Evolutionary conservation across 805 yeast genomes (phyloP), one percentile per base, ranked within the genome.

Genomic region (Suhomyces vadensis): DNA sequence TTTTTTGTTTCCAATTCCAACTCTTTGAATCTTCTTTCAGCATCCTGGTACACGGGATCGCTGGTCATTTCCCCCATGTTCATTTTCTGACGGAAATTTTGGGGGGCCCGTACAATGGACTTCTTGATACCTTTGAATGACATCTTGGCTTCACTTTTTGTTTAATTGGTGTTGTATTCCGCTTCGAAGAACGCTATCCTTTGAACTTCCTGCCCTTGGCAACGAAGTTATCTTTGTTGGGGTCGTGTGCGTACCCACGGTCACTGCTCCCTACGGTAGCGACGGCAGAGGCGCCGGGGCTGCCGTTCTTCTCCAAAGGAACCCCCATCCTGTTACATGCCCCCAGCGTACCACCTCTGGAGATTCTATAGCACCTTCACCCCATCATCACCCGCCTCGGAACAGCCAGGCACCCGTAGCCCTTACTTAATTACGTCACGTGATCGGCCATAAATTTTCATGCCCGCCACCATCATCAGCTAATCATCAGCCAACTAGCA

Each of bases 21-120:
- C 61, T 92, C 97, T 62, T 86, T 87, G 74, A 94, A 94, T 59
- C 99, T 79, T 65, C 97, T 81, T 67, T 94, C 99, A 5, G 99
- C 98, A 69, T 94, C 99, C 22, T 77, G 78, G 65, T 90, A 94
- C 10, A 94, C 97, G 0, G 96, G 81, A 60, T 94, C 99, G 38
- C 52, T 53, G 35, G 77, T 72, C 39, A 71, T 56, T 25, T 72
- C 76, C 7, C 76, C 96, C 88, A 89, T 90, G 67, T 94, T 85
- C 70, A 94, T 67, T 77, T 89, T 90, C 67, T 87, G 96, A 55
- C 94, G 85, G 64, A 94, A 76, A 54, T 77, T 79, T 69, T 94
- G 98, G 36, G 99, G 99, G 6, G 97, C 96, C 63, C 96, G 74
- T 37, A 81, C 78, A 49, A 88, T 71, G 26, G 91, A 81, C 67